Evolutionary conservation across 371 early-diverging fungal species (phyloP).

Genomic region (Mortierella sp.): DNA sequence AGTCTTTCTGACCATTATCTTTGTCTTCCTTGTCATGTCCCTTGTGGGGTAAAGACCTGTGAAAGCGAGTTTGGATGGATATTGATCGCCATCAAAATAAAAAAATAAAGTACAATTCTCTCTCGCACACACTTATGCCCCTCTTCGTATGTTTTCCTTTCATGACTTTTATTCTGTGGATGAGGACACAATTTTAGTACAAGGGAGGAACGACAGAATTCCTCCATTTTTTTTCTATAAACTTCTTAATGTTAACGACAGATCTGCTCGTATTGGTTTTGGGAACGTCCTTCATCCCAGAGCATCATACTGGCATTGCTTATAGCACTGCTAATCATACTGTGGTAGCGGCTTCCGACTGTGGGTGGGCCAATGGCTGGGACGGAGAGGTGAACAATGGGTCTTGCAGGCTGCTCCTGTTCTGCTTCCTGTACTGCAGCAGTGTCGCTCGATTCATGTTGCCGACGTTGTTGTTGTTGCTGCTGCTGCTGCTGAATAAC

Average conservation of each 20-base stretch:
- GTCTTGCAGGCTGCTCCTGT: neutral
- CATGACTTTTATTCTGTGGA: neutral
- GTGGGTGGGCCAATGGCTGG: constrained; percentile 18
- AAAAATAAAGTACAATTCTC: neutral
- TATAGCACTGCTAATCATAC: constrained; percentile 45
- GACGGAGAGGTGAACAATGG: neutral
- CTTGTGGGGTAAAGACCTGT: constrained; percentile 30
- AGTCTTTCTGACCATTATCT: constrained; percentile 87
- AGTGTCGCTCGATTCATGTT: neutral
- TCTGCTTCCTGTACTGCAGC: neutral
- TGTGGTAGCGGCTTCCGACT: constrained; percentile 32
- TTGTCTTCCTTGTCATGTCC: constrained; percentile 67
- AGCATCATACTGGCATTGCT: constrained; percentile 57
- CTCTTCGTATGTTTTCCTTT: neutral
- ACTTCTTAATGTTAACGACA: constrained; percentile 26
- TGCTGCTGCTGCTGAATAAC: no score
- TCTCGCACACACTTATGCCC: neutral
- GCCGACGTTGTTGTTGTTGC: neutral
- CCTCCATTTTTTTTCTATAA: neutral
- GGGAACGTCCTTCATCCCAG: constrained; percentile 47
- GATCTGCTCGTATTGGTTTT: constrained; percentile 43
- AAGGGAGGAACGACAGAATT: neutral
- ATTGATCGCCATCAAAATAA: neutral
- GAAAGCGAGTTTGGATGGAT: neutral
- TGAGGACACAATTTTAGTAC: neutral